These are phyloP conservation scores for Porodaedalea pini DNA, from an alignment of 1,284 basidiomycete genomes.

Conservation along the genomic window DNA sequence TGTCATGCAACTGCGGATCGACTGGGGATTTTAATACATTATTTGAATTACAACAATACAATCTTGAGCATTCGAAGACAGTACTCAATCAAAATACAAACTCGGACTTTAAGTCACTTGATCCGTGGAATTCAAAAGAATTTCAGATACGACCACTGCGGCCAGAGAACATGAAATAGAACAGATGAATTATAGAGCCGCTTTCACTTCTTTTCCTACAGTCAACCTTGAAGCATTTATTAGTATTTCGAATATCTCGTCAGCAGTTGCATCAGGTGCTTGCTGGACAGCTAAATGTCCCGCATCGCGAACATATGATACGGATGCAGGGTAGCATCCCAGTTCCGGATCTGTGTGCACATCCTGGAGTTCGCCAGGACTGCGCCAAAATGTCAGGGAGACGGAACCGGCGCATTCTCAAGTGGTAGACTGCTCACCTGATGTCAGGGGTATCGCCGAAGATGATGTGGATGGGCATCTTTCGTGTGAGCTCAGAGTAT, in stretches of 20 bases:
- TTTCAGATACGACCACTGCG: too few relatives aligned
- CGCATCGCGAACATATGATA: constrained; percentile 20
- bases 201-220: too few relatives aligned
- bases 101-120: too few relatives aligned
- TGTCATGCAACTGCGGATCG: too few relatives aligned
- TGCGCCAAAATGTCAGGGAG: neutral
- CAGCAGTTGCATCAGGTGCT: constrained; percentile 19
- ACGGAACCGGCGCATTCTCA: neutral
- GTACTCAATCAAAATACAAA: too few relatives aligned
- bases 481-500: constrained; percentile 14
- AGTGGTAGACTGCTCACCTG: constrained; percentile 15
- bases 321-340: constrained; percentile 21
- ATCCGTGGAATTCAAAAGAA: too few relatives aligned
- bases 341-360: constrained; percentile 11
- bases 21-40: too few relatives aligned
- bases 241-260: constrained; percentile 17
- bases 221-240: too few relatives aligned
- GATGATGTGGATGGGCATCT: constrained; percentile 20
- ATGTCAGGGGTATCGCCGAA: constrained; percentile 23
- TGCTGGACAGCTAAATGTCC: constrained; percentile 24
- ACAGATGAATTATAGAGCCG: too few relatives aligned
- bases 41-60: too few relatives aligned
- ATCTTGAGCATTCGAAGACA: too few relatives aligned
- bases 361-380: constrained; percentile 13
- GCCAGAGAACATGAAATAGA: too few relatives aligned